Conservation (phyloP, 805 yeast species). For the Lachancea lanzarotensis region DNA sequence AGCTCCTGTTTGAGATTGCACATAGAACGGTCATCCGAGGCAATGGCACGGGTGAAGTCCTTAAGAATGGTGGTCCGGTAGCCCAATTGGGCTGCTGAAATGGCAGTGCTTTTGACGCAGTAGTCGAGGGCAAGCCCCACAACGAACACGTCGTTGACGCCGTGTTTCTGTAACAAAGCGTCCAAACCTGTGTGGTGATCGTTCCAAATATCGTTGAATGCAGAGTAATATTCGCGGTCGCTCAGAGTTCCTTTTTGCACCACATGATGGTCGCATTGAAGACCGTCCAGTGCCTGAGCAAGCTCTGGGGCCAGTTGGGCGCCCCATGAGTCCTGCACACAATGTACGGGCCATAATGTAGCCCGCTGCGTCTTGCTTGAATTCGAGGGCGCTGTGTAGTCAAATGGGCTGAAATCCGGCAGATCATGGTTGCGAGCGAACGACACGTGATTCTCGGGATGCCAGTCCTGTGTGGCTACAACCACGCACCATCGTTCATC, state of each 20-base stretch:
- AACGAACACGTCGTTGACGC: conserved; percentile 55
- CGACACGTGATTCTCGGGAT: conserved; percentile 69
- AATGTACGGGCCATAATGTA: conserved; percentile 86
- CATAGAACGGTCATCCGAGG: conserved; percentile 34
- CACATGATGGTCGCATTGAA: conserved; percentile 35
- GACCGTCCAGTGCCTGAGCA: conserved; percentile 26
- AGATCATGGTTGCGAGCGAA: conserved; percentile 64
- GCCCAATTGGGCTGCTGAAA: conserved; percentile 58
- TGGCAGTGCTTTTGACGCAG: conserved; percentile 75
- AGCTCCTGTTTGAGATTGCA: conserved; percentile 17
- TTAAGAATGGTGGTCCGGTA: conserved; percentile 56
- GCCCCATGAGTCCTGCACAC: conserved; percentile 68
- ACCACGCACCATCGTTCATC: conserved; percentile 51
- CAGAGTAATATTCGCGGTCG: conserved; percentile 82
- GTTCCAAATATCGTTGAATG: conserved; percentile 76
- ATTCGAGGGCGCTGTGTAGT: conserved; percentile 45
- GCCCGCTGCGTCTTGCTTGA: conserved; percentile 33
- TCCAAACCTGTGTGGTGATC: conserved; percentile 62
- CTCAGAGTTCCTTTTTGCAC: conserved; percentile 65
- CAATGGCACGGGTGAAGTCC: conserved; percentile 52
- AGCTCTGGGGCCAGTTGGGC: conserved; percentile 53
- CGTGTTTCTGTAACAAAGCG: conserved; percentile 38
- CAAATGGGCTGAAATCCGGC: conserved; percentile 46
- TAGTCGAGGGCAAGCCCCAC: conserved; percentile 85
- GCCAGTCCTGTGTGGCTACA: conserved; percentile 84